Base-by-base conservation (phyloP, 192 early-diverging fungal species). In the Lobulomyces angularis region DNA sequence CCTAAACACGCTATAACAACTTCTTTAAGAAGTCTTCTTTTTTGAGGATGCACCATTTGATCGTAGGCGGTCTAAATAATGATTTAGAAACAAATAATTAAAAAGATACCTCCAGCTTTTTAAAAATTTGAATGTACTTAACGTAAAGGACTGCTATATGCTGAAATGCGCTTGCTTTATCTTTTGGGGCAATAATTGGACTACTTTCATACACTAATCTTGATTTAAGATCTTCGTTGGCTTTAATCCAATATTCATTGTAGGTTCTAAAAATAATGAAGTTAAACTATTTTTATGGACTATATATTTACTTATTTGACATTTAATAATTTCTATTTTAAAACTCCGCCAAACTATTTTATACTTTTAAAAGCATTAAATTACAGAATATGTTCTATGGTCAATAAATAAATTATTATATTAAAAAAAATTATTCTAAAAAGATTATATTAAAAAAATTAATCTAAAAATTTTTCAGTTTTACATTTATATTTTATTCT, bases 1-100 rank as follows among this genome's bases (percentile, higher is more conserved):
- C 67, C 67, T 27, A 76, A 63, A 20, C 61, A 49, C 9, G 64
- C 63, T 8, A 70, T 30, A 0, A 77, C 36, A 8, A 67, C 61
- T 28, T 67, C 67, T 22, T 50, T 51, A 28, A 77, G 38, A 27
- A 77, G 45, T 25, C 70, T 43, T n/a, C 72, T 35, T 39, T 77
- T 77, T 47, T 77, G 74, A 0, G 74, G 74, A 51, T 77, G 74
- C 11, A 76, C 49, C 9, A 71, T 62, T 36, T 71, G 64, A 45
- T 77, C 69, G 37, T 77, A 75, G 14, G 69, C 51, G 16, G 43
- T 44, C 73, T 76, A 39, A 8, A 37, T 6, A 5, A 43, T 8
- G 6, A 36, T 5, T 12, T 11, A 46, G 8, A 39, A n/a, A 9
- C 6, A 46, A 39, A n/a, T 2, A 26, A 27, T 41, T 1, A 16